Percentiles rank a stretch among this genome's conserved stretches.
Evolutionary conservation across 148 eudicot genomes (phyloP).

Genomic region (Euryodendron excelsum): DNA sequence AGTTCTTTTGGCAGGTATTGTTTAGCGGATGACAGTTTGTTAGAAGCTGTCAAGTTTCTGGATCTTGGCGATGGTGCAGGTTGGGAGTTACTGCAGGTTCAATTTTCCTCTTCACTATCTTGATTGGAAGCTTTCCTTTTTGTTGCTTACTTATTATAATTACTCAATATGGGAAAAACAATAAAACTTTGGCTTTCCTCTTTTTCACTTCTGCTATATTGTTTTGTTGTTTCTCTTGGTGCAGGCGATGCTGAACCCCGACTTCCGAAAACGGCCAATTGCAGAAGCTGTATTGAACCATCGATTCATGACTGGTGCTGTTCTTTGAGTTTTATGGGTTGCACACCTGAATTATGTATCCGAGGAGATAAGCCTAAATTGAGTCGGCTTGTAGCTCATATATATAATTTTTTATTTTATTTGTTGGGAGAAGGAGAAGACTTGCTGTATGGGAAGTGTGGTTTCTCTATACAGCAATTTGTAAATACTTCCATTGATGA

Average conservation of each 20-base stretch:
- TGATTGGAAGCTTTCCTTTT: not conserved
- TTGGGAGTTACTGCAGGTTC: conserved; percentile 94
- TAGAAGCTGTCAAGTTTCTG: conserved; percentile 86
- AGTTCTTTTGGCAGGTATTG: conserved; percentile 60
- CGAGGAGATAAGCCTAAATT: not conserved
- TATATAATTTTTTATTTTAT: no score
- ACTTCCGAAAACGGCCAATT: conserved; percentile 81
- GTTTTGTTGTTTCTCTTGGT: conserved; percentile 3
- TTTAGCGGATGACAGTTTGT: conserved; percentile 81
- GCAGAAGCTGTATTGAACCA: conserved; percentile 81
- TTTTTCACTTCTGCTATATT: not conserved
- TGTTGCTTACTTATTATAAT: not conserved
- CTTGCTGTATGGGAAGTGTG: no score
- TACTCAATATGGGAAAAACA: not conserved
- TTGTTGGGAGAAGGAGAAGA: no score
- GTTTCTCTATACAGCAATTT: no score
- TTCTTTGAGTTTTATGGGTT: conserved; percentile 31
- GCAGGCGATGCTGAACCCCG: conserved; percentile 92
- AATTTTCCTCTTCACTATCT: not conserved
- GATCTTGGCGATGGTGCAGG: conserved; percentile 88
- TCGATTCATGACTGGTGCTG: no score
- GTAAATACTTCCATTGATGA: no score
- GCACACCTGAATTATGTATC: not conserved
- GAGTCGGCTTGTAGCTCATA: not conserved
- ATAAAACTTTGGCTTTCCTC: not conserved